Evolutionary conservation across 352 stramenopile genomes (phyloP).

Genomic region (Phytopythium aichiense): DNA sequence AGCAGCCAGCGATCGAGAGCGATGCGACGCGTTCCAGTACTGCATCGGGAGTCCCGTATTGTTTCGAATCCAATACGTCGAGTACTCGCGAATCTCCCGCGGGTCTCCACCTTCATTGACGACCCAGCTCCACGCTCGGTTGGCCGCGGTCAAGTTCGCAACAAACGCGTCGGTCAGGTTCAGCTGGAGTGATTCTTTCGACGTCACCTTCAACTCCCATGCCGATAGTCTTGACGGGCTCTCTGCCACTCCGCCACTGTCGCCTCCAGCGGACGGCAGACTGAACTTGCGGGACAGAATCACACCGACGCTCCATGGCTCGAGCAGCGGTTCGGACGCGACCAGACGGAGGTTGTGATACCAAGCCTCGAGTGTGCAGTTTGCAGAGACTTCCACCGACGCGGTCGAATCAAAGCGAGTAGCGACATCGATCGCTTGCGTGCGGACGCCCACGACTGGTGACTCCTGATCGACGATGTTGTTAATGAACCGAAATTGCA

Average conservation of each 20-base stretch:
- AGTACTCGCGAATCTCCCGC: slow-evolving; percentile 76
- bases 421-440: slow-evolving; percentile 32
- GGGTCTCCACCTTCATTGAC: slow-evolving; percentile 61
- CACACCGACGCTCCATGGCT: slow-evolving; percentile 67
- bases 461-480: slow-evolving; percentile 81
- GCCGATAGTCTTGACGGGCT: slow-evolving; percentile 13
- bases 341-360: slow-evolving; percentile 86
- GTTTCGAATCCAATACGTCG: slow-evolving; percentile 86
- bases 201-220: slow-evolving; percentile 61
- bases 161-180: slow-evolving; percentile 84
- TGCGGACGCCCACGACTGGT: slow-evolving; percentile 62
- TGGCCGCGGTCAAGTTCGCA: slow-evolving; percentile 71
- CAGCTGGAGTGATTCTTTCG: slow-evolving; percentile 56
- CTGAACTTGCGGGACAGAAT: slow-evolving; percentile 26
- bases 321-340: slow-evolving; percentile 73
- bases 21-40: slow-evolving; percentile 67
- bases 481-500: slow-evolving; percentile 77
- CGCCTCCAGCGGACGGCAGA: not conserved
- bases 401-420: slow-evolving; percentile 27
- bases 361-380: slow-evolving; percentile 59
- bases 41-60: slow-evolving; percentile 73
- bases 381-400: slow-evolving; percentile 29
- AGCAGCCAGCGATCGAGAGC: slow-evolving; percentile 41
- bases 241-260: slow-evolving; percentile 1
- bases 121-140: slow-evolving; percentile 77